Evolutionary conservation across 306 rosid genomes (phyloP), one percentile per base, ranked within the genome.

Genomic region (Psophocarpus tetragonolobus): DNA sequence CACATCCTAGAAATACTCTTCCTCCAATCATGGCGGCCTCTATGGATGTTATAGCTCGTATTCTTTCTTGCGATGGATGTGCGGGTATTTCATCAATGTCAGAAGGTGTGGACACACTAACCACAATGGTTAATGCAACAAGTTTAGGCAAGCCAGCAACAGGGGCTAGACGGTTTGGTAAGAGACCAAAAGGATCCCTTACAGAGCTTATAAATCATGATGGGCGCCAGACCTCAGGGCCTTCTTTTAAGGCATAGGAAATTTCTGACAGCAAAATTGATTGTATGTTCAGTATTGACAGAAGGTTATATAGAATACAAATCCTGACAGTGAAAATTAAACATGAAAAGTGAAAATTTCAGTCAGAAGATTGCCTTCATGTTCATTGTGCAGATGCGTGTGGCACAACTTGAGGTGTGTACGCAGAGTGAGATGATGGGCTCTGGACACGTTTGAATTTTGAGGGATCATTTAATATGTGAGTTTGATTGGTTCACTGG

Each of bases 51-150:
- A 44, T 95, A 48, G 75, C 91, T 44, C 33, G 88, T 68, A 85
- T 91, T 74, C 81, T 95, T 81, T 89, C 96, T 2, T 84, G 33
- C 29, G 99, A 91, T 39, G 97, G 94, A n/a, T 75, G 89, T 21
- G 72, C 82, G 3, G 93, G 93, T 66, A 33, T 88, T 73, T 17
- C 86, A 20, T 26, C 42, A 38, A 50, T 26, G 3, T 17, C 10
- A 33, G 85, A 74, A 58, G 15, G 86, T 12, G 80, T 78, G 77
- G 92, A 86, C 74, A 39, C 48, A 13, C 82, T 71, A 67, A 68
- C 88, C 32, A 69, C 75, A 29, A 78, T 80, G 92, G 86, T 78
- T 50, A 74, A 72, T 74, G 81, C 56, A 11, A 41, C 86, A 41
- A 78, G 57, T 58, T 41, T 84, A 11, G 68, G 83, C 79, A 60